Evolutionary conservation across 23 red algal species (phyloP).

Genomic region (Gracilaria vermiculophylla): DNA sequence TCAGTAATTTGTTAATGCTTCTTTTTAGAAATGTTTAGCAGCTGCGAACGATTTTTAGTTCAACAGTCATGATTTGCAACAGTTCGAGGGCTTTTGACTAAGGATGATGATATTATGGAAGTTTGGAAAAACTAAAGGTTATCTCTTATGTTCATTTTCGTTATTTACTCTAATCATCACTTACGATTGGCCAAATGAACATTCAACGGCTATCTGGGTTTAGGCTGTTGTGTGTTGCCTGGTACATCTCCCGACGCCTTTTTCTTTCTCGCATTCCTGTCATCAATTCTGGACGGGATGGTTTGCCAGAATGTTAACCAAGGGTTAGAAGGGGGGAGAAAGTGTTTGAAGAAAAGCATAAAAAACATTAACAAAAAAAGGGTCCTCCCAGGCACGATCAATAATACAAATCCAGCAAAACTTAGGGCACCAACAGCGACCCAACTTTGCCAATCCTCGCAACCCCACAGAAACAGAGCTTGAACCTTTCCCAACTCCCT

Average conservation of each 20-base stretch:
- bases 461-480: constrained; percentile 60
- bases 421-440: constrained; percentile 27
- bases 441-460: constrained; percentile 68
- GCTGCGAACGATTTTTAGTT: too few relatives aligned
- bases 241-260: not conserved
- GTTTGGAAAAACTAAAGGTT: not conserved
- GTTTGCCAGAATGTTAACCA: constrained; percentile 60
- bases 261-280: not conserved
- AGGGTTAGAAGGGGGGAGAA: constrained; percentile 63
- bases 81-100: not conserved
- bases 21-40: not conserved
- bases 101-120: too few relatives aligned
- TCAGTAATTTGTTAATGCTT: constrained; percentile 17
- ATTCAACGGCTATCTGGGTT: not conserved
- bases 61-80: too few relatives aligned
- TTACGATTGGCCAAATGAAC: not conserved
- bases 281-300: constrained; percentile 34
- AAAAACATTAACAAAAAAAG: constrained; percentile 43
- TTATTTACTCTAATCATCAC: not conserved
- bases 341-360: constrained; percentile 73
- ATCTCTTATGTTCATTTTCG: not conserved
- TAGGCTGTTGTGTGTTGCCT: not conserved
- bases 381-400: constrained; percentile 24
- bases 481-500: constrained; percentile 67
- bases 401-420: constrained; percentile 8